Evolutionary conservation across 2,329 filamentous ascomycete species (phyloP), one percentile per base, ranked within the genome.

Genomic region (Exophiala sp.): DNA sequence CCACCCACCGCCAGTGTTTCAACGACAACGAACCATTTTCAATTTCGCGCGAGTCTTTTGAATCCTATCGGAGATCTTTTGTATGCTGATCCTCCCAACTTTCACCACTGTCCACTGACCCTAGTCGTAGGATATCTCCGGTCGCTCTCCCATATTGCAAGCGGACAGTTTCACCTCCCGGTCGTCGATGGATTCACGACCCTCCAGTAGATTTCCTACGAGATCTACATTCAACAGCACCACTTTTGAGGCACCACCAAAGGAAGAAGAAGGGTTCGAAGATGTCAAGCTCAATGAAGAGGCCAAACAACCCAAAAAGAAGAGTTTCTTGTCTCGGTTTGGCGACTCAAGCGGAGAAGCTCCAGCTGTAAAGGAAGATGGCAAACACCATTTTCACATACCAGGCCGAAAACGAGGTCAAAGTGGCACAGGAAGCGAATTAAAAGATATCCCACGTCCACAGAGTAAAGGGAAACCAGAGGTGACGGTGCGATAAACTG

Each of bases 1-100:
- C 77, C 29, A 81, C 82, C 60, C 80, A 83, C 67, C 76, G 82
- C 52, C 84, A 80, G 67, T 82, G 87, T 63, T 76, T 89, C 55
- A 84, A 85, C 65, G 90, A 95, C 58, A 91, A 91, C 64, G 92
- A 97, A 68, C 91, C 88, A 11, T 97, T 97, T 69, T 90, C 88
- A 60, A 97, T 97, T 69, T 96, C 91, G 35, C 83, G 92, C 65
- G 94, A 97, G 74, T 96, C 91, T 1, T 97, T 97, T 67, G 94
- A 97, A 70, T 96, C 91, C 2, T 97, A 97, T 73, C 82, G 94
- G 60, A 85, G 94, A 65, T 96, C 91, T 60, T 97, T 97, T 76
- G 92, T 96, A 81, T 78, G 32, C 42, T 46, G 39, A 12, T 39
- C 47, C n/a, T 1, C n/a, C 42, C 18, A 12, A 12, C 35, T 38